Conservation (phyloP, 768 basidiomycete species). For the Mycena vulgaris region DNA sequence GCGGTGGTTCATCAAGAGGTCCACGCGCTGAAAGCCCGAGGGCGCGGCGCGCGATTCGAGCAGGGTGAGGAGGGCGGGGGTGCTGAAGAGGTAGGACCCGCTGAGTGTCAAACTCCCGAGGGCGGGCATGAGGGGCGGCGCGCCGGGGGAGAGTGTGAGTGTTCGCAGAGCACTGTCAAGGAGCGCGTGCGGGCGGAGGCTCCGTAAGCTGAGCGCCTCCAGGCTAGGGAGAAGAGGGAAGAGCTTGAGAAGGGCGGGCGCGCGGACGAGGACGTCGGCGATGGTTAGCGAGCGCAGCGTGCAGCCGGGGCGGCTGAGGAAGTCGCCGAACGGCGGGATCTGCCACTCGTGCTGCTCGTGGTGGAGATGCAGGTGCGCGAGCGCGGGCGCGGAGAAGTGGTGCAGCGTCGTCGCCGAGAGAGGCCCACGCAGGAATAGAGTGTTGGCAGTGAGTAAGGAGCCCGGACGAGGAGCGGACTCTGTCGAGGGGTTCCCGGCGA, state of each 20-base stretch:
- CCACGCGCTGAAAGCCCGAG: neutral
- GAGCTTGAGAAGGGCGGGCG: neutral
- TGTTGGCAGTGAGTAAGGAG: too few species aligned
- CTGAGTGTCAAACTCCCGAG: neutral
- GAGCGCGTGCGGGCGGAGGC: neutral
- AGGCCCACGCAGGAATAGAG: too few species aligned
- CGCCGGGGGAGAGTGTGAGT: neutral
- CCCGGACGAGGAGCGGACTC: too few species aligned
- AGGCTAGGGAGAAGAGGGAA: neutral
- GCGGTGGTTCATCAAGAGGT: neutral
- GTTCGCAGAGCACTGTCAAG: neutral
- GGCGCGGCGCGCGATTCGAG: neutral
- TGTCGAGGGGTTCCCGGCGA: too few species aligned
- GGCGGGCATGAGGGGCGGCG: neutral
- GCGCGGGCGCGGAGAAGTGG: too few species aligned
- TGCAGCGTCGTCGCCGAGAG: too few species aligned
- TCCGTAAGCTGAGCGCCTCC: neutral
- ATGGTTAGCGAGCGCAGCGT: neutral
- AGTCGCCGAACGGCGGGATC: neutral
- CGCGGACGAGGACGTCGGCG: neutral
- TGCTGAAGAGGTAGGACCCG: constrained; percentile 6
- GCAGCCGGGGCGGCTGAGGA: neutral
- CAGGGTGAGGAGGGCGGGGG: neutral
- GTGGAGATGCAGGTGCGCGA: neutral
- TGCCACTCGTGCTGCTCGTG: neutral